Evolutionary conservation across 169 alveolate genomes (phyloP), one percentile per base, ranked within the genome.

Genomic region (Cryptosporidium tyzzeri): DNA sequence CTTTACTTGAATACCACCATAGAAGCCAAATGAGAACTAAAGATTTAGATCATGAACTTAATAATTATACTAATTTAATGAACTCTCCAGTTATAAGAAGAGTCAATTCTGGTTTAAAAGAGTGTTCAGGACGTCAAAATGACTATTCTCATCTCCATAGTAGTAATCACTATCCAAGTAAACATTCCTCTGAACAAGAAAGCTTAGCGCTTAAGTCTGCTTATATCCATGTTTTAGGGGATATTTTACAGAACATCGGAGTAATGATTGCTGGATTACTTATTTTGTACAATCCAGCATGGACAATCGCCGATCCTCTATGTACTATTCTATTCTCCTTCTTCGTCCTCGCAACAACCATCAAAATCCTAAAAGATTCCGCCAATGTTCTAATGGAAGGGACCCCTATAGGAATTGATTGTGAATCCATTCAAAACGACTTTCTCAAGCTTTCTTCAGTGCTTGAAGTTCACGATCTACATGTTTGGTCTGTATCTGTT

Each of bases 341-440:
- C 50, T 87, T 98, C 61, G 99, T 98, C 31, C 91, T 97, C 39
- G 94, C 95, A 68, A 97, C 99, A 37, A 97, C 99, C 23, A 84
- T 96, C 31, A 95, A 96, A 23, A 96, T 97, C 39, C 86, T 96
- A 61, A 95, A 93, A 80, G 99, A 98, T 87, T 96, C 98, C 37
- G 84, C 97, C 29, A 95, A 92, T 84, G 98, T 98, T 23, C 91
- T 98, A 50, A 96, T 98, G 99, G 99, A 98, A 92, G 99, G 98
- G 16, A 86, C 98, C 35, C 99, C 99, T 14, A 74, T 85, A 12
- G 95, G 96, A 59, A 84, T 96, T 58, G 97, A 96, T 87, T 92
- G 94, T 23, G 96, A 94, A 6, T 94, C 93, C 58, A 86, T 98
- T 41, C 93, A 93, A 75, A 93, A 94, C 55, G 96, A 94, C 69